These are phyloP conservation scores for Cryptococcus neoformans DNA, from an alignment of 1,284 basidiomycete species.

Conservation along the genomic window DNA sequence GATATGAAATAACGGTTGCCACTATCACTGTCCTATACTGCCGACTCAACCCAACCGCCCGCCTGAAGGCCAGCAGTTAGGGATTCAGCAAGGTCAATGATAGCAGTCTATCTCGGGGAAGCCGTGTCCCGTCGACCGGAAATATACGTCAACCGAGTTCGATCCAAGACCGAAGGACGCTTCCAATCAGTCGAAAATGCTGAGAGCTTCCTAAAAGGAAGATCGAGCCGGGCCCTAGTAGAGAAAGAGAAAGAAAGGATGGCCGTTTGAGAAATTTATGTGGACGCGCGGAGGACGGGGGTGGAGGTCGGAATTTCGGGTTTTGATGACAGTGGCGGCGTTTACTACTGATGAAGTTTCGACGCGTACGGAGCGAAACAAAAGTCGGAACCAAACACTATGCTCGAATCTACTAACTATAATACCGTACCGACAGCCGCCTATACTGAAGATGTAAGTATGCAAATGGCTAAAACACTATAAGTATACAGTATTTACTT, in stretches of 20 bases:
- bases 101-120: constrained; percentile 27
- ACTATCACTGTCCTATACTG: not conserved
- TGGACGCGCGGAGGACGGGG: not conserved
- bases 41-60: constrained; percentile 15
- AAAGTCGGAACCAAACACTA: too few species aligned
- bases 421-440: too few species aligned
- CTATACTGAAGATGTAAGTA: too few species aligned
- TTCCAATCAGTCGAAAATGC: constrained; percentile 41
- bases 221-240: constrained; percentile 33
- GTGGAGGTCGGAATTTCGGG: not conserved
- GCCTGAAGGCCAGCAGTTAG: constrained; percentile 6
- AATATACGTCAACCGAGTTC: constrained; percentile 38
- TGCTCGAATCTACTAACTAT: too few species aligned
- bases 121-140: constrained; percentile 45
- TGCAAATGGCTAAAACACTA: too few species aligned
- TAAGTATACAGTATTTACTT: too few species aligned
- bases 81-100: constrained; percentile 8
- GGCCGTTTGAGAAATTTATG: constrained; percentile 6
- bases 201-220: constrained; percentile 15
- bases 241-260: constrained; percentile 13
- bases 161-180: constrained; percentile 19
- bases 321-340: not conserved
- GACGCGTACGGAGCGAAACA: too few species aligned
- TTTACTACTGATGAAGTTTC: too few species aligned
- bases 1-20: constrained; percentile 46